Conservation (phyloP, 2,329 filamentous ascomycete genomes). For the Cryphonectria carpinicola region DNA sequence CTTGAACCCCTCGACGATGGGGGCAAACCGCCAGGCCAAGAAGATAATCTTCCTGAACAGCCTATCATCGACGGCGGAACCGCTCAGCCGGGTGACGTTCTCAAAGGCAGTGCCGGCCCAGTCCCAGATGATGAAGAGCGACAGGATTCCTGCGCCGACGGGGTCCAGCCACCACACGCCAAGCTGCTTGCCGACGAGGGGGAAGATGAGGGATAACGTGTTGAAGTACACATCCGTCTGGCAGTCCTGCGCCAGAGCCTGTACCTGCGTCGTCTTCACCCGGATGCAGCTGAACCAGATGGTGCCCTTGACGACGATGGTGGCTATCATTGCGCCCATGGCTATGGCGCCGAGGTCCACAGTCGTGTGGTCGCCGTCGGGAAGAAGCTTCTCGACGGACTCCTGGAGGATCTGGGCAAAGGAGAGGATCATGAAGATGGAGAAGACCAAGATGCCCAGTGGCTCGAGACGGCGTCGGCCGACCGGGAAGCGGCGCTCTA, state of each 20-base stretch:
- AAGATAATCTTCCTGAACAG: slow-evolving; percentile 62
- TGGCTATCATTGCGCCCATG: slow-evolving; percentile 60
- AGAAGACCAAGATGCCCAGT: slow-evolving; percentile 65
- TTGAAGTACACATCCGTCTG: slow-evolving; percentile 63
- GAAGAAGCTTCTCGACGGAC: slow-evolving; percentile 61
- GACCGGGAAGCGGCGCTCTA: slow-evolving; percentile 61
- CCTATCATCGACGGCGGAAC: slow-evolving; percentile 56
- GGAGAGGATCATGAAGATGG: slow-evolving; percentile 65
- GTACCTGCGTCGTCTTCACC: slow-evolving; percentile 67
- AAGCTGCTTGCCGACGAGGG: slow-evolving; percentile 61
- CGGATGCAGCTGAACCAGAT: slow-evolving; percentile 63
- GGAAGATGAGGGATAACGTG: slow-evolving; percentile 64
- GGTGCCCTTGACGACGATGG: slow-evolving; percentile 61
- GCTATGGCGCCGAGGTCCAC: slow-evolving; percentile 56
- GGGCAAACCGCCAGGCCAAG: slow-evolving; percentile 60
- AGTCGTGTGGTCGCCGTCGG: slow-evolving; percentile 44
- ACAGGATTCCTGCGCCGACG: slow-evolving; percentile 63
- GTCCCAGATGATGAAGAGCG: slow-evolving; percentile 70
- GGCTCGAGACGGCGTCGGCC: slow-evolving; percentile 61
- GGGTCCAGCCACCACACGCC: slow-evolving; percentile 70
- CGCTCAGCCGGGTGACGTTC: slow-evolving; percentile 62
- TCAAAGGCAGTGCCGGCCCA: slow-evolving; percentile 66
- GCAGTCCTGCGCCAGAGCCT: slow-evolving; percentile 65
- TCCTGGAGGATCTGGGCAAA: slow-evolving; percentile 65
- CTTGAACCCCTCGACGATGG: slow-evolving; percentile 58